phyloP scores from a whole-genome alignment of 2,329 filamentous ascomycete species.

The Canariomyces notabilis region DNA sequence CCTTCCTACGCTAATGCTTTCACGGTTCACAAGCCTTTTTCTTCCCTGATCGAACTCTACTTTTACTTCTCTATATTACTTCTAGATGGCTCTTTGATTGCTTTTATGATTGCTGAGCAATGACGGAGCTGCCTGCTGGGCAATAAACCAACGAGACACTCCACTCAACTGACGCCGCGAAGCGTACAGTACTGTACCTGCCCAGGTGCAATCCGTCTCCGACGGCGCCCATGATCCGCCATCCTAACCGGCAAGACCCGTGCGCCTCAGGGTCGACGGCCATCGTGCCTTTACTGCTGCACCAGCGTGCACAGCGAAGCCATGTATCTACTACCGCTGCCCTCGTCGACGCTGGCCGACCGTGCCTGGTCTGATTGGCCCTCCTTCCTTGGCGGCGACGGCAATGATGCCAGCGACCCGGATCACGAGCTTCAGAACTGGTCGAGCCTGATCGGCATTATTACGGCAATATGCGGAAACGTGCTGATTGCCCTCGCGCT shows the following conservation, averaged over 20 bases:
- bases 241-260: conserved; percentile 7
- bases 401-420: conserved; percentile 17
- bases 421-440: conserved; percentile 60
- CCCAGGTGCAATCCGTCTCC: not conserved
- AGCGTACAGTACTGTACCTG: not conserved
- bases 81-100: not conserved
- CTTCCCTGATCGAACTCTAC: not conserved
- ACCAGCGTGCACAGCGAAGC: not conserved
- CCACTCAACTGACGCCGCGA: not conserved
- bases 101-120: not conserved
- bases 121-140: not conserved
- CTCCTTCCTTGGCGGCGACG: not conserved
- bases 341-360: conserved; percentile 4
- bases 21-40: not conserved
- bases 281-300: conserved; percentile 3
- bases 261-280: conserved; percentile 13
- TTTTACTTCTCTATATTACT: not conserved
- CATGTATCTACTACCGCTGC: conserved; percentile 12
- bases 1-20: not conserved
- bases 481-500: conserved; percentile 90
- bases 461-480: conserved; percentile 89
- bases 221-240: conserved; percentile 13
- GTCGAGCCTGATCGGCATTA: conserved; percentile 92
- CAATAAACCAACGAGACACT: not conserved
- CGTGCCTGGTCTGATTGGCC: conserved; percentile 11